Evolutionary conservation across 2,329 filamentous ascomycete genomes (phyloP).

Genomic region (Endoconidiophora polonica): DNA sequence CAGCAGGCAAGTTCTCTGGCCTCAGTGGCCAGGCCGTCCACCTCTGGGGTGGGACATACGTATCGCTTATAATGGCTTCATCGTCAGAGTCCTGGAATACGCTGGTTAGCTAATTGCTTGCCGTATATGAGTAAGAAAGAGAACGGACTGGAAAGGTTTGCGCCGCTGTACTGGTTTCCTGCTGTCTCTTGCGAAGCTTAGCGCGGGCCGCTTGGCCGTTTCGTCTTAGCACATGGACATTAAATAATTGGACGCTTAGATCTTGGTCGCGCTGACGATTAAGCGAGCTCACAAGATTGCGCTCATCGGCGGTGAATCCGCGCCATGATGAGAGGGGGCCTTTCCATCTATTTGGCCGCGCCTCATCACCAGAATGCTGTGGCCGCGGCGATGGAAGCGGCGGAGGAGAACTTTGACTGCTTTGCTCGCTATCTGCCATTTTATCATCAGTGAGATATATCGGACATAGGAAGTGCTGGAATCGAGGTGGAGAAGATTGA

Average conservation of each 20-base stretch:
- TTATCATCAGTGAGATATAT: too few species aligned
- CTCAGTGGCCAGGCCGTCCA: conserved; percentile 84
- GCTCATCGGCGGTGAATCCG: conserved; percentile 42
- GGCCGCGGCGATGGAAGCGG: neutral
- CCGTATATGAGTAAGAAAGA: neutral
- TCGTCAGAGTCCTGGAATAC: conserved; percentile 9
- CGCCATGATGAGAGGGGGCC: conserved; percentile 53
- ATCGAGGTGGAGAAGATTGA: too few species aligned
- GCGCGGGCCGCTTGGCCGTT: conserved; percentile 1
- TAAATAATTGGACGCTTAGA: conserved; percentile 62
- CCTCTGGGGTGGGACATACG: conserved; percentile 30
- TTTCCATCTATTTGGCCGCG: conserved; percentile 55
- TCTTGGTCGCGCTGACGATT: conserved; percentile 47
- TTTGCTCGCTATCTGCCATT: neutral
- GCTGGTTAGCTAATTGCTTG: neutral
- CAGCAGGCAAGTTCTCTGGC: conserved; percentile 38
- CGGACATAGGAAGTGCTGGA: too few species aligned
- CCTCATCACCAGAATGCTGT: neutral
- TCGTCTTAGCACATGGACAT: conserved; percentile 50
- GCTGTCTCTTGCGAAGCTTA: conserved; percentile 16
- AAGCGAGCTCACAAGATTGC: conserved; percentile 45
- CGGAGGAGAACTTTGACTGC: neutral
- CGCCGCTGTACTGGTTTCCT: conserved; percentile 13
- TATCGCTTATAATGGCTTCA: conserved; percentile 6
- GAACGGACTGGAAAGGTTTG: conserved; percentile 3